phyloP scores from a whole-genome alignment of 2,329 filamentous ascomycete genomes.

The Hymenoscyphus fraxineus region DNA sequence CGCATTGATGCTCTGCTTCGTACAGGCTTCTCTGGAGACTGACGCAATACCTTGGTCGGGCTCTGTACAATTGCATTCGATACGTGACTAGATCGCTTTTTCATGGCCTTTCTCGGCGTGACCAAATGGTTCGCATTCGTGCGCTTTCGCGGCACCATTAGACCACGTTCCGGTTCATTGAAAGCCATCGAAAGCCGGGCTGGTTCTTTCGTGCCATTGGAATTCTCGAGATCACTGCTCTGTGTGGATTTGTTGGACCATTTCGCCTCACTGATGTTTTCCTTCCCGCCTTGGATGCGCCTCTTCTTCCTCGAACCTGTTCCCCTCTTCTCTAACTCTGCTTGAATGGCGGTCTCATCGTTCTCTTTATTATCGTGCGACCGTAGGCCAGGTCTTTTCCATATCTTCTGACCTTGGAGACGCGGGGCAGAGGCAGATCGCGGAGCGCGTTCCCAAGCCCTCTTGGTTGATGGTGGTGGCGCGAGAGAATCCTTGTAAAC shows the following conservation, averaged over 20 bases:
- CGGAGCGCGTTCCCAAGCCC: conserved; percentile 33
- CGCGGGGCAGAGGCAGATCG: conserved; percentile 32
- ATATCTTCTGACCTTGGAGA: conserved; percentile 34
- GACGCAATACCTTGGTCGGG: conserved; percentile 11
- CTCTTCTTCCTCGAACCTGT: conserved; percentile 36
- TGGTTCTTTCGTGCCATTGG: conserved; percentile 10
- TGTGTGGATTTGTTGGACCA: conserved; percentile 28
- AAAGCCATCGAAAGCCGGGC: conserved; percentile 3
- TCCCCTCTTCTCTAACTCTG: conserved; percentile 37
- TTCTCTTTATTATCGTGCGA: conserved; percentile 24
- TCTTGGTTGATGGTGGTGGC: conserved; percentile 21
- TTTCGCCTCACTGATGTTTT: conserved; percentile 33
- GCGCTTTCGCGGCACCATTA: conserved; percentile 32
- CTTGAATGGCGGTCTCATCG: conserved; percentile 18
- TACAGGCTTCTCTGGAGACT: conserved; percentile 9
- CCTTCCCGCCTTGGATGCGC: conserved; percentile 31
- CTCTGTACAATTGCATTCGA: not conserved
- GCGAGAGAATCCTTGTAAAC: conserved; percentile 32
- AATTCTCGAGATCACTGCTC: conserved; percentile 2
- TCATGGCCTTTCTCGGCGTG: conserved; percentile 31
- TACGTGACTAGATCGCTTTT: conserved; percentile 14
- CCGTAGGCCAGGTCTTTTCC: conserved; percentile 28
- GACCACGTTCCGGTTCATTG: conserved; percentile 17
- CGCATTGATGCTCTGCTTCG: conserved; percentile 26
- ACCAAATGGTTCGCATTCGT: conserved; percentile 34